Evolutionary conservation across 73 alveolate species (phyloP).

Genomic region (Symbiodinium natans): DNA sequence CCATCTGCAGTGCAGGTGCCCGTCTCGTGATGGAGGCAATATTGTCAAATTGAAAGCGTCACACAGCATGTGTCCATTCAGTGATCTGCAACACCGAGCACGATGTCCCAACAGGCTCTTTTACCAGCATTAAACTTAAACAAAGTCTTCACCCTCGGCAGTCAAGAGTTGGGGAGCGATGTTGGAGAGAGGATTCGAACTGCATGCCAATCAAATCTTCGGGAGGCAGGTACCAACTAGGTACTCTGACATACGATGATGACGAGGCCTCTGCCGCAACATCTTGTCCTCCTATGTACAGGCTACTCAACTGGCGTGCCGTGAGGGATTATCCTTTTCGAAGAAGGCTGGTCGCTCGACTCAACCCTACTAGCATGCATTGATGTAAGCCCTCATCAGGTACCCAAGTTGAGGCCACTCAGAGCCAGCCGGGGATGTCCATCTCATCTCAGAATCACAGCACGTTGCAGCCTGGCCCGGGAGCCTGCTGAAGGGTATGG

Average conservation of each 20-base stretch:
- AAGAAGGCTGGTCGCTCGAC: neutral
- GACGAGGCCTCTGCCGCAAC: neutral
- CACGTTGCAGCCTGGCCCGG: neutral
- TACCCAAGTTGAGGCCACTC: conserved; percentile 9
- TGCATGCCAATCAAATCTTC: too few relatives aligned
- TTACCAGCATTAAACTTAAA: neutral
- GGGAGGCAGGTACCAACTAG: neutral
- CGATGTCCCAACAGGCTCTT: too few relatives aligned
- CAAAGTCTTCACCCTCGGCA: neutral
- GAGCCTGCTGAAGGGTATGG: neutral
- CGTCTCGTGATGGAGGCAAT: too few relatives aligned
- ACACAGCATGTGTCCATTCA: too few relatives aligned
- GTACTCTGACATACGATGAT: too few relatives aligned
- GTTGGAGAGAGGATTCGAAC: neutral
- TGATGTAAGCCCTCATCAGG: neutral
- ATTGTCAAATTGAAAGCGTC: too few relatives aligned
- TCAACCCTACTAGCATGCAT: too few relatives aligned
- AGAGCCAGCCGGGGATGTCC: neutral
- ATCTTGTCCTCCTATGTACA: conserved; percentile 3
- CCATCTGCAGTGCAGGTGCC: too few relatives aligned
- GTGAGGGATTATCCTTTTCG: neutral
- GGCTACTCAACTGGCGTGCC: conserved; percentile 10
- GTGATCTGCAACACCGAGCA: too few relatives aligned
- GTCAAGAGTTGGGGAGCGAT: conserved; percentile 18
- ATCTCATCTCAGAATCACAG: neutral